These are phyloP conservation scores for Mycosphaerella arachidis DNA, from an alignment of 2,329 filamentous ascomycete species.

Conservation along the genomic window DNA sequence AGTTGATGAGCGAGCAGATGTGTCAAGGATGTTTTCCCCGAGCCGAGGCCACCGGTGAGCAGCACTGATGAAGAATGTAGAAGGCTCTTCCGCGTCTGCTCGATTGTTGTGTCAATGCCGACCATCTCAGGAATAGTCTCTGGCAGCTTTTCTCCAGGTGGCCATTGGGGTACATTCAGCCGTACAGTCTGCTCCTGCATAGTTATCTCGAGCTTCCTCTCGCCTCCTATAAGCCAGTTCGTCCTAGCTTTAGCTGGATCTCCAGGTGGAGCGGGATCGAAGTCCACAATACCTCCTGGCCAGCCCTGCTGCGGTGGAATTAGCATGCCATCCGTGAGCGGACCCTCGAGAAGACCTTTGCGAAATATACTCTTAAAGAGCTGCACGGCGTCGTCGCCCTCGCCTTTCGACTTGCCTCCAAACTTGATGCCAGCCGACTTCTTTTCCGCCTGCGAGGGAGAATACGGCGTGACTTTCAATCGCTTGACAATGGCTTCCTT, in stretches of 20 bases:
- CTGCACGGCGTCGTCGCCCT: conserved; percentile 71
- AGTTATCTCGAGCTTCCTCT: conserved; percentile 68
- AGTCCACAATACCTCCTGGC: conserved; percentile 78
- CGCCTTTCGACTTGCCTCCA: conserved; percentile 78
- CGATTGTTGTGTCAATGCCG: conserved; percentile 74
- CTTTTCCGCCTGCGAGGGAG: conserved; percentile 50
- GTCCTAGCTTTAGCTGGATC: conserved; percentile 43
- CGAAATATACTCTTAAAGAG: conserved; percentile 69
- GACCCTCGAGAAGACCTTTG: conserved; percentile 68
- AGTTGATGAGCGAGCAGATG: conserved; percentile 71
- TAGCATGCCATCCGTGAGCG: conserved; percentile 83
- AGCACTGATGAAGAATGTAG: conserved; percentile 84
- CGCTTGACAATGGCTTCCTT: conserved; percentile 54
- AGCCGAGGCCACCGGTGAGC: conserved; percentile 80
- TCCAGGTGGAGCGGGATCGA: conserved; percentile 58
- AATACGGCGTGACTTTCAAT: conserved; percentile 79
- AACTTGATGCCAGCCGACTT: conserved; percentile 68
- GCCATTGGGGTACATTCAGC: conserved; percentile 46
- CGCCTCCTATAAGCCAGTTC: conserved; percentile 73
- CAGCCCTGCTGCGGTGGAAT: conserved; percentile 65
- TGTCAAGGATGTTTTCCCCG: conserved; percentile 80
- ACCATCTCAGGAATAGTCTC: conserved; percentile 61
- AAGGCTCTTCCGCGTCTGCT: conserved; percentile 69
- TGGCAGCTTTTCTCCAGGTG: conserved; percentile 54
- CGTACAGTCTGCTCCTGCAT: conserved; percentile 71